A percentile compares a stretch with the other conserved stretches of the same genome.
phyloP scores from a whole-genome alignment of 768 basidiomycete genomes.

The Trametopsis cervina region DNA sequence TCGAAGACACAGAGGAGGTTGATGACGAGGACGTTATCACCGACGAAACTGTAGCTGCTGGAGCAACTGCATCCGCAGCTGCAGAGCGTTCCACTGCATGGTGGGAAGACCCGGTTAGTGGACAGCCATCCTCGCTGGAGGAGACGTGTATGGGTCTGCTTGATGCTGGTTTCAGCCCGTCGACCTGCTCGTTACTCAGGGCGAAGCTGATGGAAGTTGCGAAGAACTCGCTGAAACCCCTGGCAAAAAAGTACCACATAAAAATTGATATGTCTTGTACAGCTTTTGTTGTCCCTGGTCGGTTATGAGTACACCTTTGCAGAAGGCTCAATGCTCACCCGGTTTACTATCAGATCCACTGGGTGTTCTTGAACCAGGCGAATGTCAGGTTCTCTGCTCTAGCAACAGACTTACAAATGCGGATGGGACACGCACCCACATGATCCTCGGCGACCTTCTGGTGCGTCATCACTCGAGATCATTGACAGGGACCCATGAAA shows the following conservation, averaged over 20 bases:
- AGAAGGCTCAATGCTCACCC: too few species aligned
- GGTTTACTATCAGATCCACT: conserved; percentile 51
- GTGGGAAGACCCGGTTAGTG: conserved; percentile 64
- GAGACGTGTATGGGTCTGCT: conserved; percentile 54
- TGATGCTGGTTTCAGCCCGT: conserved; percentile 53
- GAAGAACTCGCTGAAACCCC: conserved; percentile 34
- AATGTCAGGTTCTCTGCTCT: conserved; percentile 53
- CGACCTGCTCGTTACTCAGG: conserved; percentile 39
- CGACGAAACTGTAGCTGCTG: not conserved
- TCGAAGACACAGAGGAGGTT: conserved; percentile 17
- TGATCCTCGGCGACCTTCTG: conserved; percentile 50
- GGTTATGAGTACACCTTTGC: not conserved
- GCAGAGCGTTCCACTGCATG: conserved; percentile 49
- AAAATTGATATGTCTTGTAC: conserved; percentile 50
- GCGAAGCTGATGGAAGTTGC: conserved; percentile 48
- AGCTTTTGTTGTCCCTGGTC: conserved; percentile 59
- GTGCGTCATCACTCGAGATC: conserved; percentile 23
- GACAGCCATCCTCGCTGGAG: conserved; percentile 50
- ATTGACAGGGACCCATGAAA: not conserved
- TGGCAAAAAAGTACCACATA: conserved; percentile 38
- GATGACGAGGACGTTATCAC: conserved; percentile 20
- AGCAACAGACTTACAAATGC: conserved; percentile 30
- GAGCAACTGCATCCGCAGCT: conserved; percentile 1
- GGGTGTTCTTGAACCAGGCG: conserved; percentile 42
- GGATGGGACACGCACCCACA: conserved; percentile 41